Percentiles rank a stretch among this genome's conserved stretches.
Conservation (phyloP, 345 rosid species). For the Citropsis articulata region DNA sequence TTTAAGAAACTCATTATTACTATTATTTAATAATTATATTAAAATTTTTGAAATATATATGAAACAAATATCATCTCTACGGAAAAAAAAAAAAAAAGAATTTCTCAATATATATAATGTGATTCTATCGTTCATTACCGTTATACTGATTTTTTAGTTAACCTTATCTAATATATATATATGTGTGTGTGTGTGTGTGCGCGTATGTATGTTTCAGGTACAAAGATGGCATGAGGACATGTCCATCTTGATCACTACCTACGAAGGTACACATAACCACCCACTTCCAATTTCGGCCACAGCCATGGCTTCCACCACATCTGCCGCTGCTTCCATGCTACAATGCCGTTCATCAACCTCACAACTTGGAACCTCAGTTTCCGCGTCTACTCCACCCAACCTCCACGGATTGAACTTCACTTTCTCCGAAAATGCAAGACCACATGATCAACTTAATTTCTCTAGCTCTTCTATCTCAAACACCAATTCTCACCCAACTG, state of each 20-base stretch:
- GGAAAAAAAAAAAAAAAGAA: no score
- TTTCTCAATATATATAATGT: not conserved
- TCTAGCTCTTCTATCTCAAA: constrained; percentile 44
- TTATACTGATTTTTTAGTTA: no score
- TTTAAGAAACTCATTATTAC: no score
- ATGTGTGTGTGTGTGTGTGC: no score
- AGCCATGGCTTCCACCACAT: constrained; percentile 31
- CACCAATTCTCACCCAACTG: constrained; percentile 53
- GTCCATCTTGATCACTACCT: constrained; percentile 18
- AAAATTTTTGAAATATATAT: not conserved
- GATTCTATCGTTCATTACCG: not conserved
- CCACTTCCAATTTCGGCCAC: constrained; percentile 23
- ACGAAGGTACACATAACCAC: constrained; percentile 28
- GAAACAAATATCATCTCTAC: not conserved
- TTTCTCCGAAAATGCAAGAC: constrained; percentile 22
- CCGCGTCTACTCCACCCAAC: constrained; percentile 10
- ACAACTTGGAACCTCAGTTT: constrained; percentile 10
- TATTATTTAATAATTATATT: no score
- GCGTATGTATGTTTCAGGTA: constrained; percentile 3
- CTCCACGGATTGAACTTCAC: constrained; percentile 26
- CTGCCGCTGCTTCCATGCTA: constrained; percentile 29
- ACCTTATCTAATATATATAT: no score
- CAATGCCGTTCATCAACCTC: constrained; percentile 10
- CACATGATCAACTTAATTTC: constrained; percentile 26
- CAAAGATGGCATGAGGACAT: constrained; percentile 21